Evolutionary conservation across 2,329 filamentous ascomycete species (phyloP), one percentile per base, ranked within the genome.

Genomic region (Basipetospora chlamydospora): DNA sequence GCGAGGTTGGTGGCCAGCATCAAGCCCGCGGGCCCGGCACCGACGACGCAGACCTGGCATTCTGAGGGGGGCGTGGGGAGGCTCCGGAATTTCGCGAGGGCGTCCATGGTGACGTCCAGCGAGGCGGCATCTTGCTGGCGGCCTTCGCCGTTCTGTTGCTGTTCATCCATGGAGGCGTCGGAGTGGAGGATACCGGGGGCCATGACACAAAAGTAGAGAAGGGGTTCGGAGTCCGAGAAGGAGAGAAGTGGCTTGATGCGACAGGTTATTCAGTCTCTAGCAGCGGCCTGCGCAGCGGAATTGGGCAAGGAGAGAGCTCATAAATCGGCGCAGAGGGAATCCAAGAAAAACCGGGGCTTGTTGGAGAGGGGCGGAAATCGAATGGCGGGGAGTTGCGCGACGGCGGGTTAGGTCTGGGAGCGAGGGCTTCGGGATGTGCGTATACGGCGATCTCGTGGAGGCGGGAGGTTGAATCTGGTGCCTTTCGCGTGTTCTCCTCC

Each of bases 1-100:
- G 70, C 68, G 25, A 84, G 60, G 44, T 63, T 64, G 44, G 60
- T 58, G 35, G 63, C 66, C 44, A 70, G 53, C 66, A 72, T 72
- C 39, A 73, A 56, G 40, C 68, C 68, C 11, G 68, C 66, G 3
- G 68, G 68, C 11, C 68, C 68, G 35, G 68, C 68, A 41, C 68
- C 68, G 38, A 73, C 63, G 35, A 73, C 59, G 44, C 66, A 66
- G 22, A 68, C 65, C 44, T 64, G 58, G 32, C 58, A 60, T 44
- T 60, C 56, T 22, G 58, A 49, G 12, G 63, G 60, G n/a, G 59
- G 54, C 43, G 64, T 59, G 37, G 60, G 64, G 44, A 63, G 58
- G 50, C 60, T 68, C 45, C 62, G 55, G 18, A 70, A 57, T 33
- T 64, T 56, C 13, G 64, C 64, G 29, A 70, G 55, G 35, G 61